phyloP scores from a whole-genome alignment of 208 protist genomes.

The Vickermania ingenoplastis region DNA sequence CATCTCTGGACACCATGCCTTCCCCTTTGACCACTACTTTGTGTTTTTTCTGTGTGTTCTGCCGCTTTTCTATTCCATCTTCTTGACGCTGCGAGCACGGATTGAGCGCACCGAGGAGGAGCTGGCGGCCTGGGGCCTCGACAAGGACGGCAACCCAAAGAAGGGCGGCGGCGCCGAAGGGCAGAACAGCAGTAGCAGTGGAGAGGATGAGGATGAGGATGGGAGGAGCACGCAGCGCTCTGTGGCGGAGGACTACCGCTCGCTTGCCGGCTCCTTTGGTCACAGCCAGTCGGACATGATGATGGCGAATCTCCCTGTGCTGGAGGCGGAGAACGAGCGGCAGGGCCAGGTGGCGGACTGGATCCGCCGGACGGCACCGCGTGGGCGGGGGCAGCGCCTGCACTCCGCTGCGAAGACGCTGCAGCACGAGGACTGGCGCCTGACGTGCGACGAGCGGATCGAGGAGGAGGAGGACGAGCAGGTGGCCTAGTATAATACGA shows the following conservation, averaged over 20 bases:
- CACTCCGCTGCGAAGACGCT: not conserved
- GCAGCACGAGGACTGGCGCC: not conserved
- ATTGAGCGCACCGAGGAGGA: not conserved
- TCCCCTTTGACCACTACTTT: slow-evolving; percentile 50
- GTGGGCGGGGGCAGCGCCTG: not conserved
- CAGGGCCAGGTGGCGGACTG: not conserved
- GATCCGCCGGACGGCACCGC: not conserved
- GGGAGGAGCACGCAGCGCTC: too few species aligned
- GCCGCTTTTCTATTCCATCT: not conserved
- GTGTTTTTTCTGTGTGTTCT: slow-evolving; percentile 26
- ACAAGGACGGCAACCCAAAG: too few species aligned
- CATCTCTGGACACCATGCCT: slow-evolving; percentile 9
- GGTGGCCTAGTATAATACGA: too few species aligned
- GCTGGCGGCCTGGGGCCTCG: not conserved
- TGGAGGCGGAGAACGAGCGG: not conserved
- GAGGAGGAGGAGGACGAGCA: not conserved
- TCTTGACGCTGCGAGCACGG: not conserved
- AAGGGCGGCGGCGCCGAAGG: too few species aligned
- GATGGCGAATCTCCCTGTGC: not conserved
- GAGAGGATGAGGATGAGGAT: too few species aligned
- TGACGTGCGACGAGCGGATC: not conserved
- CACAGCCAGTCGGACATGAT: not conserved
- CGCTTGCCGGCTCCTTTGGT: not conserved
- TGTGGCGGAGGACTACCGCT: slow-evolving; percentile 1
- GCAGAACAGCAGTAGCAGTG: too few species aligned